Base-by-base conservation (phyloP, 352 stramenopile genomes). In the Globisporangium takayamanum region DNA sequence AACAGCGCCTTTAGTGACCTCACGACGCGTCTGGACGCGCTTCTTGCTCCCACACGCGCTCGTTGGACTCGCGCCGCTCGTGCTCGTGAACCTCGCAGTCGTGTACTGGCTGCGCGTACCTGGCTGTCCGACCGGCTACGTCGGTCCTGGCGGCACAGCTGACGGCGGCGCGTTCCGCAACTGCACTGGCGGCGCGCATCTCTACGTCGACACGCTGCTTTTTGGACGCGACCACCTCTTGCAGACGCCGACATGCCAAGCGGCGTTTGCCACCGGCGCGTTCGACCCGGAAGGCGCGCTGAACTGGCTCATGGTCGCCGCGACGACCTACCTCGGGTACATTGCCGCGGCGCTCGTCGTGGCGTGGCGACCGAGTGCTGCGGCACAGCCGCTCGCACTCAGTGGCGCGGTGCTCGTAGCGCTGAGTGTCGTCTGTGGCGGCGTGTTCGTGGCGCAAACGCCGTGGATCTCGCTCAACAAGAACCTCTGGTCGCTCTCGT, bases 401-500 rank as follows among this genome's bases (percentile, higher is more conserved):
- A 12, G 39, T 12, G 61, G 61, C 39, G 28, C 22, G 12, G 25
- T 15, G n/a, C 41, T 64, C 36, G 30, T 59, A 5, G 30, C 54
- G 18, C 18, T 41, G 42, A 67, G 61, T 18, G 50, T 64, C 36
- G 22, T 22, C 14, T 63, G 45, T 25, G 64, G 63, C 14, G 59
- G 57, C 18, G 59, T 69, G 7, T 41, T 63, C 16, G 6, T 63
- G 4, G 12, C 64, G 15, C 33, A 18, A 0, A 25, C 39, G 16
- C 61, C 52, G 7, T 69, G 71, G 62, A 78, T 96, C 30, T 84
- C 87, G 16, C 41, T 96, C 15, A 92, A 90, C 74, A 95, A 95
- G 72, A 95, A 95, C 60, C 51, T 94, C 20, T 95, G 85, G 81
- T 90, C 79, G 22, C 46, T 88, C 16, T 78, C 83, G 44, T 95